These are phyloP conservation scores for Gynochthodes officinalis DNA, from an alignment of 257 asterid species.

Conservation along the genomic window DNA sequence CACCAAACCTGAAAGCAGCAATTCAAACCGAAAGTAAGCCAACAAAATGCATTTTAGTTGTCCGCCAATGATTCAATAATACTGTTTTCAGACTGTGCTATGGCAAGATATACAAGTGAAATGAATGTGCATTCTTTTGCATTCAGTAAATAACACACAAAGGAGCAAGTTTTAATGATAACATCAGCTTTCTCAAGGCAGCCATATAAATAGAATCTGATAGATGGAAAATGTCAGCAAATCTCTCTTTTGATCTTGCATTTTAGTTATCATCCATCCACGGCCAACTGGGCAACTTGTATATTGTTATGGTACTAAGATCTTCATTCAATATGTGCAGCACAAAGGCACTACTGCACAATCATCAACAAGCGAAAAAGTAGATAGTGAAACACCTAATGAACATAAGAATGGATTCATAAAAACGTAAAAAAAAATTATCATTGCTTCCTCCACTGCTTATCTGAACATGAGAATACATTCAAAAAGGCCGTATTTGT, in stretches of 20 bases:
- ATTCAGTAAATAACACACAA: too few species aligned
- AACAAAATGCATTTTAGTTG: not conserved
- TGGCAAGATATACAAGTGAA: too few species aligned
- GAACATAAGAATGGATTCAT: too few species aligned
- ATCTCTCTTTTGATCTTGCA: not conserved
- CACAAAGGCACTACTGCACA: not conserved
- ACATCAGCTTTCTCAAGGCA: too few species aligned
- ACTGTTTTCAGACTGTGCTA: too few species aligned
- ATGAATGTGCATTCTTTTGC: too few species aligned
- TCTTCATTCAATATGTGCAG: not conserved
- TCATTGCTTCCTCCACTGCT: not conserved
- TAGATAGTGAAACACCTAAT: too few species aligned
- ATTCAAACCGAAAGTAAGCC: not conserved
- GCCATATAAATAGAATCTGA: not conserved
- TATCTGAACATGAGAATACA: too few species aligned
- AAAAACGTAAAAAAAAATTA: not conserved
- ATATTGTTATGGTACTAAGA: not conserved
- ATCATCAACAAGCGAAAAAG: not conserved
- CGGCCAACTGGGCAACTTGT: not conserved
- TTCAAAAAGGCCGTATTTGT: not conserved
- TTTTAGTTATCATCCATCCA: not conserved
- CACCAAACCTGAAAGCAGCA: slow-evolving; percentile 76
- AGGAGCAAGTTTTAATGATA: too few species aligned
- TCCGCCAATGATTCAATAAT: not conserved
- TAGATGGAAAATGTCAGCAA: not conserved